These are phyloP conservation scores for Plasmodium cynomolgi DNA, from an alignment of 169 alveolate species.

Conservation along the genomic window DNA sequence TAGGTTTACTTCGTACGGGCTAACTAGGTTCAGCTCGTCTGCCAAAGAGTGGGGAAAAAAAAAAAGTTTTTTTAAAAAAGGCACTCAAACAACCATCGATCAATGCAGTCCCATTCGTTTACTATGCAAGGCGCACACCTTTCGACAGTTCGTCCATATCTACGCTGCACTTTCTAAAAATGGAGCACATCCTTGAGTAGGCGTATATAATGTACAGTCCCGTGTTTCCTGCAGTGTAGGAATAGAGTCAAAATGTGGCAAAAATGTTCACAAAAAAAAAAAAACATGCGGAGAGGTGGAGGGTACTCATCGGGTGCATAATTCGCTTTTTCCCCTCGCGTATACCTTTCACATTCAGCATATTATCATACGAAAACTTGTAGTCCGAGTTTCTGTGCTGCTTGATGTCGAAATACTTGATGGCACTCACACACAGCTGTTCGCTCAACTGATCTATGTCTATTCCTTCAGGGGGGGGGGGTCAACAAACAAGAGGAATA, in stretches of 20 bases:
- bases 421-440: conserved; percentile 97
- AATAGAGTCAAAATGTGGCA: background rate
- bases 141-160: conserved; percentile 63
- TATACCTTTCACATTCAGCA: conserved; percentile 98
- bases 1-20: conserved; percentile 79
- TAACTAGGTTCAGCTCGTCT: conserved; percentile 73
- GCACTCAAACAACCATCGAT: background rate
- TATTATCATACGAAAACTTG: conserved; percentile 95
- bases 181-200: conserved; percentile 96
- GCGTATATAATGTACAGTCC: conserved; percentile 96
- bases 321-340: background rate
- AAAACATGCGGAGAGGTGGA: background rate
- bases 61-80: background rate
- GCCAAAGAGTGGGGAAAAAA: background rate
- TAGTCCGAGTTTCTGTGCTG: conserved; percentile 96
- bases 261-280: background rate
- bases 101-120: background rate
- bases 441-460: conserved; percentile 91
- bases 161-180: conserved; percentile 91
- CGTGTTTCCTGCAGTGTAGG: conserved; percentile 85
- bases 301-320: background rate
- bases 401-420: conserved; percentile 97
- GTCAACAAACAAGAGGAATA: background rate
- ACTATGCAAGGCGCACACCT: background rate
- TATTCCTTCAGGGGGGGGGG: conserved; percentile 80